These are phyloP conservation scores for Leersia perrieri DNA, from an alignment of 176 grass and related monocot species.

Conservation along the genomic window DNA sequence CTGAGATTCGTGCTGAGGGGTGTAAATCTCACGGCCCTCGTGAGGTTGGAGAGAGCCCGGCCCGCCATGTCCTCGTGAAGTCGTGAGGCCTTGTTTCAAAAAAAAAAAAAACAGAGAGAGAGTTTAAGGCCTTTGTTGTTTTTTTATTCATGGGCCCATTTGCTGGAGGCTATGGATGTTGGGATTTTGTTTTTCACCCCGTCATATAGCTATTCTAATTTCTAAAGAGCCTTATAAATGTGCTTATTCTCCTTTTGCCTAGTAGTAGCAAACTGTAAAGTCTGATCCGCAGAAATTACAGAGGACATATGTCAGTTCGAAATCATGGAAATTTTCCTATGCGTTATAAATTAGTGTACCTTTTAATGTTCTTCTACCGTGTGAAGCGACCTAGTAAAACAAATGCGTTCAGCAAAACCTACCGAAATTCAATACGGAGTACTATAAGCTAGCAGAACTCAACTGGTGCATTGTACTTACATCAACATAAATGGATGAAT, in stretches of 20 bases:
- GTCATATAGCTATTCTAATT: not conserved
- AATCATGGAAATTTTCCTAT: not conserved
- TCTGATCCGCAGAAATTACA: not conserved
- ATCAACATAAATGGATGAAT: not conserved
- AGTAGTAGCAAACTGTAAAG: not conserved
- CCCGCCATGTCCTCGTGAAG: not conserved
- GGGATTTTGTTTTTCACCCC: too few species aligned
- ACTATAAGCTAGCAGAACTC: not conserved
- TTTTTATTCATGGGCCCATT: not conserved
- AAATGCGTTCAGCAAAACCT: not conserved
- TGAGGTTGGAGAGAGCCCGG: not conserved
- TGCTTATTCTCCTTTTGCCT: not conserved
- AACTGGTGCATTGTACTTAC: not conserved
- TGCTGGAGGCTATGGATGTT: not conserved
- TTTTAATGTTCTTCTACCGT: not conserved
- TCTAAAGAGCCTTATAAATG: not conserved
- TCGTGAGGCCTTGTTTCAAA: too few species aligned
- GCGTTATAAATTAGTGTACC: not conserved
- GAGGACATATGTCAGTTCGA: not conserved
- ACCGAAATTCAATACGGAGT: not conserved
- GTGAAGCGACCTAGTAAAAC: not conserved
- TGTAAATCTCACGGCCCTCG: not conserved
- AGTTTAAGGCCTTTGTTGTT: not conserved
- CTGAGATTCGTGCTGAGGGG: conserved; percentile 21
- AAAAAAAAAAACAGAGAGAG: too few species aligned